A percentile compares a stretch with the other conserved stretches of the same genome.
Conservation (phyloP, 129 eudicot genomes). For the Pulicaria dysenterica region DNA sequence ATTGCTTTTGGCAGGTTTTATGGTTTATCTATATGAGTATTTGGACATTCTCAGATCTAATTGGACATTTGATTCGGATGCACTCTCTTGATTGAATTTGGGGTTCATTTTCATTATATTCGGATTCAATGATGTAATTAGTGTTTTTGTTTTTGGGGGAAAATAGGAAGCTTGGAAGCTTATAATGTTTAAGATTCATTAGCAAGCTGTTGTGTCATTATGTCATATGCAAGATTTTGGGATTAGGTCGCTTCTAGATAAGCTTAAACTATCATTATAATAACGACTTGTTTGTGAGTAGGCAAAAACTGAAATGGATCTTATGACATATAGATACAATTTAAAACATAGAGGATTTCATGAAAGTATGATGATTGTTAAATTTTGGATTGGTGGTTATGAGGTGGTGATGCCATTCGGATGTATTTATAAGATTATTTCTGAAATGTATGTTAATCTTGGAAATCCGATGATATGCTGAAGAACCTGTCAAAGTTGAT, state of each 20-base stretch:
- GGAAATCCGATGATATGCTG: not conserved
- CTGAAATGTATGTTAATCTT: not conserved
- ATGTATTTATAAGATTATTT: not conserved
- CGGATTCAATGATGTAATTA: no score
- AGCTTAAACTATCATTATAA: no score
- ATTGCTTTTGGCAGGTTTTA: no score
- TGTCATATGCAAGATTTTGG: no score
- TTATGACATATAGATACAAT: not conserved
- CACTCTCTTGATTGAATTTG: no score
- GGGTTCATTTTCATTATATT: no score
- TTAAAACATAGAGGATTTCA: conserved; percentile 3
- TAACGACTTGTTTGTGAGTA: not conserved
- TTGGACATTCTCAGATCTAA: no score
- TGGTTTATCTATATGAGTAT: no score
- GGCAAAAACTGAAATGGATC: not conserved
- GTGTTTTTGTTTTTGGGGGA: no score
- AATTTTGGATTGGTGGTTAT: not conserved
- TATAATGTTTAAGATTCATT: not conserved
- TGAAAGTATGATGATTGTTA: conserved; percentile 2
- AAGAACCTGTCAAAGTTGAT: not conserved
- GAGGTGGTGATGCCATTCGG: conserved; percentile 5
- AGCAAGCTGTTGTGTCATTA: not conserved
- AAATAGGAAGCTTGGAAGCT: no score
- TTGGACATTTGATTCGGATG: no score
- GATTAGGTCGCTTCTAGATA: no score